These are phyloP conservation scores for Rutstroemia sp. DNA, from an alignment of 2,329 filamentous ascomycete genomes.

Conservation along the genomic window DNA sequence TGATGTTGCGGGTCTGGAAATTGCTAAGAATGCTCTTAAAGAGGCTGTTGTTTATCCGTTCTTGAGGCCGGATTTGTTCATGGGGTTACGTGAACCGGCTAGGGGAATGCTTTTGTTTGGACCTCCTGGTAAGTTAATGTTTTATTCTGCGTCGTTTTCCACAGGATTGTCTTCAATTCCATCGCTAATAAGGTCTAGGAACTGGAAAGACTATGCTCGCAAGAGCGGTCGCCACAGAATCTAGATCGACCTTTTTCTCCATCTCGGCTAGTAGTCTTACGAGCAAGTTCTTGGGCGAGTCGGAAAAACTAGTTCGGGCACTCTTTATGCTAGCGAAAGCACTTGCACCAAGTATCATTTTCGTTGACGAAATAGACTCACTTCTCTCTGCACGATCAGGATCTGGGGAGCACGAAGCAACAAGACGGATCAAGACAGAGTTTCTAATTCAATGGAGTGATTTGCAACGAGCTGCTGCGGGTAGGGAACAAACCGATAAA, in stretches of 20 bases:
- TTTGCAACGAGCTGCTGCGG: conserved; percentile 83
- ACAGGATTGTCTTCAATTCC: too few relatives aligned
- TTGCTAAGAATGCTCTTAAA: conserved; percentile 85
- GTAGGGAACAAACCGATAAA: conserved; percentile 60
- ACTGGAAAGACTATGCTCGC: conserved; percentile 99
- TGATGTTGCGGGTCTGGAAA: conserved; percentile 84
- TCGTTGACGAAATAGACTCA: conserved; percentile 97
- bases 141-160: too few relatives aligned
- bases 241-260: conserved; percentile 90
- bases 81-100: conserved; percentile 88
- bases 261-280: conserved; percentile 92
- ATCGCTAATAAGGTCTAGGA: too few relatives aligned
- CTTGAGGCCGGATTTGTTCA: conserved; percentile 88
- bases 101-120: conserved; percentile 94
- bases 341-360: conserved; percentile 91
- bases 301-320: conserved; percentile 90
- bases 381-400: conserved; percentile 78
- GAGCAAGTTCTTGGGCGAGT: conserved; percentile 93
- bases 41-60: conserved; percentile 98
- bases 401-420: conserved; percentile 85
- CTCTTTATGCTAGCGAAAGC: conserved; percentile 84
- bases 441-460: conserved; percentile 98
- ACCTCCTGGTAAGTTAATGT: conserved; percentile 57
- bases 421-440: conserved; percentile 90
- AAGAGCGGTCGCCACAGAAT: conserved; percentile 89